Evolutionary conservation across 1,284 basidiomycete species (phyloP), one percentile per base, ranked within the genome.

Genomic region (Exsudoporus floridanus): DNA sequence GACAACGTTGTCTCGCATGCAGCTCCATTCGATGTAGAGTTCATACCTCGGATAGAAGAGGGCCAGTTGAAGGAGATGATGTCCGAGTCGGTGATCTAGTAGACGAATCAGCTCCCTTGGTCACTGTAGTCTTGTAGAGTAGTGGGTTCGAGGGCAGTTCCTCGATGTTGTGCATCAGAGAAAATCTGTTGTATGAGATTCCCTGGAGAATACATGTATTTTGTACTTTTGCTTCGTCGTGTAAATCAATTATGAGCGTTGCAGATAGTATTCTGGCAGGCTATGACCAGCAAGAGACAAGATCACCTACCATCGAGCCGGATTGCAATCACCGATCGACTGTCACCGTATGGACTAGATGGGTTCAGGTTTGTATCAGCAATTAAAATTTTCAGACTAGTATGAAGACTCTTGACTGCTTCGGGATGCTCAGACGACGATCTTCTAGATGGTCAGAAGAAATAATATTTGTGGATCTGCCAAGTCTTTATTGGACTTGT

Each of bases 41-140:
- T 65, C 10, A n/a, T 50, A 34, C 56, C 56, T 34, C 43, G 56
- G 21, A 49, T 65, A 10, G 50, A 56, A 14, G 44, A 53, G 21
- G 18, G 23, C 4, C 30, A 3, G 25, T 25, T 59, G 53, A 59
- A 9, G 16, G 45, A 52, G 21, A 33, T 58, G 50, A 30, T 58
- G 54, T 30, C 41, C n/a, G 38, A 38, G 34, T 23, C 9, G 16
- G 3, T 39, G 18, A 28, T 40, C 13, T 52, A 23, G 25, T 52
- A 23, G 25, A 51, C 4, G 16, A 38, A 19, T 27, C 7, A 5
- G 25, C 9, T 28, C 27, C 28, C 8, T n/a, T 18, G 18, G 10
- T 19, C 25, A 14, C 18, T 8, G 5, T 5, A n/a, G 16, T 25
- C 9, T 25, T 4, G 10, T 28, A 12, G 9, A 28, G 9, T 4